phyloP scores from a whole-genome alignment of 495 filamentous ascomycete species.

The Podospora pseudoanserina region DNA sequence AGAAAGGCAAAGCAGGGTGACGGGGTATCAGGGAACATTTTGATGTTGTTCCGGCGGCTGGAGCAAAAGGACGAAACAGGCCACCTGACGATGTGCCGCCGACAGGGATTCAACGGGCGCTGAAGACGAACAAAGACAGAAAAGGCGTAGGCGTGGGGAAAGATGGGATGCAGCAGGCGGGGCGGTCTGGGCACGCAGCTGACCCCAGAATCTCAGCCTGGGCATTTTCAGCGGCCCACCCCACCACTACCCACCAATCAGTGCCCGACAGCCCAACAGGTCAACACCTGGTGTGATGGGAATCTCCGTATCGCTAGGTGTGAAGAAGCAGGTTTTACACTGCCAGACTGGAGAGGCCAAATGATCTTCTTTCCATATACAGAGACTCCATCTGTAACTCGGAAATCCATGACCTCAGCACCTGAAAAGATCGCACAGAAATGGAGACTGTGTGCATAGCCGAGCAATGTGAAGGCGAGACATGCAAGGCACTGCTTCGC shows the following conservation, averaged over 20 bases:
- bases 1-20: neutral
- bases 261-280: neutral
- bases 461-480: neutral
- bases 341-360: too few species aligned
- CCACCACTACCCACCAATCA: neutral
- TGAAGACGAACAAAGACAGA: neutral
- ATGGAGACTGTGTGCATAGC: neutral
- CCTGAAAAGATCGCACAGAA: neutral
- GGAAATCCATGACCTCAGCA: neutral
- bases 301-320: too few species aligned
- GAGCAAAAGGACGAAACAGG: slow-evolving; percentile 7
- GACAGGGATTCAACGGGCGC: neutral
- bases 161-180: neutral
- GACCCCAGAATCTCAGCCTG: neutral
- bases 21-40: neutral
- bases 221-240: slow-evolving; percentile 3
- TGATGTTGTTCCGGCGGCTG: neutral
- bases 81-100: slow-evolving; percentile 17
- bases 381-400: too few species aligned
- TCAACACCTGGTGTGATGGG: neutral
- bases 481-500: neutral
- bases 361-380: neutral
- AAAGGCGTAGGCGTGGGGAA: neutral
- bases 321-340: neutral
- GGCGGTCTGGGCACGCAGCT: neutral